phyloP scores from a whole-genome alignment of 768 basidiomycete genomes.

The Leccinum disarticulatum region DNA sequence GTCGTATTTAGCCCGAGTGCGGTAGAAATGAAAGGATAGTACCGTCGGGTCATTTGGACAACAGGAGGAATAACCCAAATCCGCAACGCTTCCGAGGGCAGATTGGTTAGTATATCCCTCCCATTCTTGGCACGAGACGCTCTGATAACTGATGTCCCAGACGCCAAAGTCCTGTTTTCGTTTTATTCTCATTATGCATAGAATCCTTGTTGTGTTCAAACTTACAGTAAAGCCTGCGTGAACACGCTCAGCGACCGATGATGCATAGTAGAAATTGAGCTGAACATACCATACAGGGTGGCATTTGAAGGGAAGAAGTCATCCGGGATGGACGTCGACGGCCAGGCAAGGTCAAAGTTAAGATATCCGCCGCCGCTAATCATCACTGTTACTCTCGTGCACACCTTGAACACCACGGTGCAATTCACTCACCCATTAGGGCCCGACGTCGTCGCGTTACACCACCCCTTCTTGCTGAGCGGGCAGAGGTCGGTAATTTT shows the following conservation, averaged over 20 bases:
- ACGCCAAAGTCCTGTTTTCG: conserved; percentile 73
- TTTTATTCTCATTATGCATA: not conserved
- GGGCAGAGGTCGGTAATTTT: conserved; percentile 86
- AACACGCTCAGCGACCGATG: conserved; percentile 31
- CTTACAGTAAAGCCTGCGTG: conserved; percentile 41
- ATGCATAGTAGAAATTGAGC: not conserved
- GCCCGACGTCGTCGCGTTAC: conserved; percentile 58
- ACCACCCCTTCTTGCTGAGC: conserved; percentile 61
- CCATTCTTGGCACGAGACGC: conserved; percentile 68
- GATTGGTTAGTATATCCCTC: conserved; percentile 54
- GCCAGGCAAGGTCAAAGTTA: conserved; percentile 84
- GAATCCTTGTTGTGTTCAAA: not conserved
- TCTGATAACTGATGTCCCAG: conserved; percentile 77
- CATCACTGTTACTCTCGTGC: conserved; percentile 1
- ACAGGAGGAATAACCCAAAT: conserved; percentile 59
- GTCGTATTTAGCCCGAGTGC: conserved; percentile 6
- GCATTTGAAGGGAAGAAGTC: conserved; percentile 76
- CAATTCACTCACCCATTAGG: conserved; percentile 58
- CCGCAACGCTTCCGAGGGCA: conserved; percentile 67
- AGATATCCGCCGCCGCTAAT: conserved; percentile 64
- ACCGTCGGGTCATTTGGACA: conserved; percentile 73
- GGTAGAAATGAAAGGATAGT: conserved; percentile 14
- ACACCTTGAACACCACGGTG: not conserved
- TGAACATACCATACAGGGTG: conserved; percentile 56
- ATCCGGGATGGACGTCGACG: conserved; percentile 65